Percentiles rank a stretch among this genome's conserved stretches.
These are phyloP conservation scores for Xylaria telfairii DNA, from an alignment of 495 filamentous ascomycete genomes.

Conservation along the genomic window DNA sequence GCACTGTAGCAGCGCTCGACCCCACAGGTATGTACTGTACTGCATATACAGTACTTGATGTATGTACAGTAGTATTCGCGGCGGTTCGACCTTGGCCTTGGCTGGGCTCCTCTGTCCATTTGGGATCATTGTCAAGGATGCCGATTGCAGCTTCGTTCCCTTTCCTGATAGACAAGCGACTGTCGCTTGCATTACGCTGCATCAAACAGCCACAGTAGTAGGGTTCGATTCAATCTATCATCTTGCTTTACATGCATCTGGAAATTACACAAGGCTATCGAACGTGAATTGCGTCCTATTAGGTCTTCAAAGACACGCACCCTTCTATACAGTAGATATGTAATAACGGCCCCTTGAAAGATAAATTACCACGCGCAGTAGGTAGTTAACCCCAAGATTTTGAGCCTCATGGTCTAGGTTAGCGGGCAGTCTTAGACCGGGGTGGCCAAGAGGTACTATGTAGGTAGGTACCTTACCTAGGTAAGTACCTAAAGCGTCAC, in stretches of 20 bases:
- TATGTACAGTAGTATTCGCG: neutral
- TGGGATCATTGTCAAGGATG: neutral
- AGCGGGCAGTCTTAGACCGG: neutral
- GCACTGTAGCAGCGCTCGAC: neutral
- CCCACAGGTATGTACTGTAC: neutral
- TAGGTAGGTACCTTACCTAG: neutral
- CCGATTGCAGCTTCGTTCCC: neutral
- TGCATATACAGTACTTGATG: neutral
- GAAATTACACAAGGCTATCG: neutral
- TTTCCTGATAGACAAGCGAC: neutral
- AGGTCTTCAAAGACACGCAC: neutral
- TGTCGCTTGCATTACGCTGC: neutral
- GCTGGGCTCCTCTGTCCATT: neutral
- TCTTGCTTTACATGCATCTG: neutral
- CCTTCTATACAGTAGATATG: neutral
- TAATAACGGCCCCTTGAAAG: neutral
- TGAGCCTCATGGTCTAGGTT: slow-evolving; percentile 16
- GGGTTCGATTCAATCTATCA: neutral
- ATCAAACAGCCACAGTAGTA: neutral
- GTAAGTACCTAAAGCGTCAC: slow-evolving; percentile 14
- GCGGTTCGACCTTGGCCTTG: neutral
- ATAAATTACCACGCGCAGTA: neutral
- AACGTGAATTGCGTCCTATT: neutral
- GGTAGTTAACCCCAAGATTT: slow-evolving; percentile 6
- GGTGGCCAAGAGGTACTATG: neutral